Evolutionary conservation across 352 stramenopile genomes (phyloP).

Genomic region (Pythium phragmitis): DNA sequence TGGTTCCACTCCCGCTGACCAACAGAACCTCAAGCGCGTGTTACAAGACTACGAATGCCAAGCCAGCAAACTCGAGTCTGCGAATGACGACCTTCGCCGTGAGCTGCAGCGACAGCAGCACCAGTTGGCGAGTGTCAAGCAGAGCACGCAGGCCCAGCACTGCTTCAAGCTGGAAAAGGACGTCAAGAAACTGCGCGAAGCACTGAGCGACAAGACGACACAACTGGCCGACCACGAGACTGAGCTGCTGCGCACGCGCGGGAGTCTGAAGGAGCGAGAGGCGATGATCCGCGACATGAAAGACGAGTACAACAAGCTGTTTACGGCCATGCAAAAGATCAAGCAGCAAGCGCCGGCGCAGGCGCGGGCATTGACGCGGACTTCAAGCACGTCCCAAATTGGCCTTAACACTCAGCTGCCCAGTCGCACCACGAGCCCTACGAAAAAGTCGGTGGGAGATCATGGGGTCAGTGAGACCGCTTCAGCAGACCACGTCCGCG

Average conservation of each 20-base stretch:
- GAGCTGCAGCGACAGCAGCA: conserved; percentile 55
- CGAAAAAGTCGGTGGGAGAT: background rate
- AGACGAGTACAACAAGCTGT: conserved; percentile 74
- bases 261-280: conserved; percentile 52
- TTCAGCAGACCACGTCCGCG: conserved; percentile 5
- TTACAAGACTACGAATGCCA: conserved; percentile 57
- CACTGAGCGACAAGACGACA: conserved; percentile 29
- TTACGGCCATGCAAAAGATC: conserved; percentile 62
- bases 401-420: background rate
- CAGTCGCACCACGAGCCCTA: background rate
- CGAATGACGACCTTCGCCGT: conserved; percentile 39
- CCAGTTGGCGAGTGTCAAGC: conserved; percentile 43
- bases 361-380: background rate
- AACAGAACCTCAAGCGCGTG: conserved; percentile 49
- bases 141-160: conserved; percentile 53
- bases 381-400: conserved; percentile 6
- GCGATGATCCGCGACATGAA: conserved; percentile 54
- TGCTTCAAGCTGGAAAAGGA: conserved; percentile 56
- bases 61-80: conserved; percentile 39
- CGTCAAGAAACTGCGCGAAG: conserved; percentile 32
- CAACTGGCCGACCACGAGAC: conserved; percentile 39
- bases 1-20: conserved; percentile 40
- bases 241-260: conserved; percentile 53
- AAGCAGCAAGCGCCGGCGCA: conserved; percentile 34
- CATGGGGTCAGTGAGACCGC: background rate